Conservation (phyloP, 1,284 basidiomycete genomes). For the Cryptococcus wingfieldii region DNA sequence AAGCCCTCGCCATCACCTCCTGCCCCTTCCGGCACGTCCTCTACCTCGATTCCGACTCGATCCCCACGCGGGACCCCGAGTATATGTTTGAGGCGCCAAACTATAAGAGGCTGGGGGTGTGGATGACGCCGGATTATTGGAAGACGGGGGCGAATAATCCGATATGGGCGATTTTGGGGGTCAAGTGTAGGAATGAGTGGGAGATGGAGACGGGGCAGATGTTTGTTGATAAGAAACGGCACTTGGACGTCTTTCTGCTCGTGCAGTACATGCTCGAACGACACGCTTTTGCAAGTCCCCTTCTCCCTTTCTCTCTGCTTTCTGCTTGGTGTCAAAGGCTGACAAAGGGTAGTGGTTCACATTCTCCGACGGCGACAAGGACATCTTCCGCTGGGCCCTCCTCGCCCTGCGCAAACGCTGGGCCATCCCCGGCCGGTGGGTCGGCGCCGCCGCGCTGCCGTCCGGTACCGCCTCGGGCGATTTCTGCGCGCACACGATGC, state of each 20-base stretch:
- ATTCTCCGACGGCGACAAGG: constrained; percentile 54
- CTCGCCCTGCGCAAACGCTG: constrained; percentile 53
- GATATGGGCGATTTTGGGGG: constrained; percentile 52
- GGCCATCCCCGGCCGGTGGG: constrained; percentile 52
- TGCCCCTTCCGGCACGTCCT: constrained; percentile 51
- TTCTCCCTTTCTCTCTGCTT: not conserved
- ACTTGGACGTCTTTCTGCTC: constrained; percentile 51
- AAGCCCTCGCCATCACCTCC: constrained; percentile 51
- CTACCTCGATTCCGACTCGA: constrained; percentile 52
- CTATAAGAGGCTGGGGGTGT: constrained; percentile 48
- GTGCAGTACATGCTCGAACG: constrained; percentile 50
- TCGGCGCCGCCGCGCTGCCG: constrained; percentile 48
- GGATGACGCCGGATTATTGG: constrained; percentile 47
- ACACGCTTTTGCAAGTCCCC: constrained; percentile 33
- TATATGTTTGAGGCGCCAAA: constrained; percentile 50
- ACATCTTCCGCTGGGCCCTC: constrained; percentile 53
- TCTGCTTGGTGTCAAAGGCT: constrained; percentile 1
- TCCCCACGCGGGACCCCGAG: constrained; percentile 48
- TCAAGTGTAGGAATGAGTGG: constrained; percentile 54
- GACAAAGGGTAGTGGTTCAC: constrained; percentile 46
- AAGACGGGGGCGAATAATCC: constrained; percentile 49
- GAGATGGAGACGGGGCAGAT: constrained; percentile 53
- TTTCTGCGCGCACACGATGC: constrained; percentile 50
- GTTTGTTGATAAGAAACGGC: constrained; percentile 51
- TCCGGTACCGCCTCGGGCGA: constrained; percentile 41